A percentile compares a stretch with the other conserved stretches of the same genome.
phyloP scores from a whole-genome alignment of 1,284 basidiomycete species.

The Cryptococcus depauperatus region DNA sequence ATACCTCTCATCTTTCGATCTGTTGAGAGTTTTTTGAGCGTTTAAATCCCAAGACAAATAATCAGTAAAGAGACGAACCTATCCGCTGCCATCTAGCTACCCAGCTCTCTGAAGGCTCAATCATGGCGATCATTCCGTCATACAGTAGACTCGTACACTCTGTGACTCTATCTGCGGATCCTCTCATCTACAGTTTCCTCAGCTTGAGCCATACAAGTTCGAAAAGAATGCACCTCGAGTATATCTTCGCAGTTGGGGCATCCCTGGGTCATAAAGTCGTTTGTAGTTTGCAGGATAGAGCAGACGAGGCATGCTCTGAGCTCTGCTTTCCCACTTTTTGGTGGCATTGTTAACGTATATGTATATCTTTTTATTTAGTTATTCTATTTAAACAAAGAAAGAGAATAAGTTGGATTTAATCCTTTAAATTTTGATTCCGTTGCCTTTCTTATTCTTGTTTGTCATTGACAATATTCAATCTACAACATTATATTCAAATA shows the following conservation, averaged over 20 bases:
- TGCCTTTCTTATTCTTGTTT: neutral
- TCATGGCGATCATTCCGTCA: constrained; percentile 84
- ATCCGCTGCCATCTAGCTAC: constrained; percentile 88
- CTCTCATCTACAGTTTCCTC: constrained; percentile 63
- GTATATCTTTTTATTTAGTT: neutral
- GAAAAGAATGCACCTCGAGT: constrained; percentile 60
- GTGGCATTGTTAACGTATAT: constrained; percentile 25
- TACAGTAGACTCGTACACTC: constrained; percentile 90
- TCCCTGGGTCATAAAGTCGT: constrained; percentile 75
- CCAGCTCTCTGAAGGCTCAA: constrained; percentile 87
- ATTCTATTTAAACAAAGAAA: neutral
- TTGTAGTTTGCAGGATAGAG: constrained; percentile 74
- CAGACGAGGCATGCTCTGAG: constrained; percentile 87
- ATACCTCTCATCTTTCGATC: constrained; percentile 78
- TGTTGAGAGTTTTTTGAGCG: constrained; percentile 32
- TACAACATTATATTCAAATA: neutral
- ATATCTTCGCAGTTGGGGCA: constrained; percentile 97
- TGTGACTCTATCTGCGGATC: constrained; percentile 70
- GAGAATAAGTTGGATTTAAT: neutral
- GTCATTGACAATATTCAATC: neutral
- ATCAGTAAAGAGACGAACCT: constrained; percentile 52
- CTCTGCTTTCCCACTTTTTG: constrained; percentile 37
- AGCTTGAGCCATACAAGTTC: neutral
- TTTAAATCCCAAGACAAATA: neutral
- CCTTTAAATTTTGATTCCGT: neutral